Evolutionary conservation across 139 green algal genomes (phyloP), one percentile per base, ranked within the genome.

Genomic region (Coelastrella sp.): DNA sequence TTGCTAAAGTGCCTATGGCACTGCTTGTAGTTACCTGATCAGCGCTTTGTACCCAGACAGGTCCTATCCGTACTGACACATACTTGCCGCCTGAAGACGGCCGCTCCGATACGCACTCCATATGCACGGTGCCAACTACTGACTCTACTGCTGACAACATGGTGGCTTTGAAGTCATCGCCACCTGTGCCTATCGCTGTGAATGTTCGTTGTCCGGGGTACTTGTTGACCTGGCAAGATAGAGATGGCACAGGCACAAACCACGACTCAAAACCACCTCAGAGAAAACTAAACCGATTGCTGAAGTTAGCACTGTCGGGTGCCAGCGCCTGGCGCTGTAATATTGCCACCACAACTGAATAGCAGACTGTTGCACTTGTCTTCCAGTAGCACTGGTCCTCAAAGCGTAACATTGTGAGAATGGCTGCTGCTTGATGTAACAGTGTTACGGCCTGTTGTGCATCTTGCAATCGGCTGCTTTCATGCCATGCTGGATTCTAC

Each of bases 181-280:
- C 85, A 5, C 89, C 92, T 32, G 68, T 79, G 65, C 92, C 92
- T 54, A 94, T 94, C 20, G 92, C 92, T 56, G 71, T 91, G 85
- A 94, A 94, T 20, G 54, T 78, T 6, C 92, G 89, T 17, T 89
- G 66, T 4, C 86, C 68, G 3, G 92, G 92, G 86, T 94, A 94
- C 81, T 91, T 91, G 89, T 94, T 94, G 13, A 94, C 83, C 91
- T 93, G 87, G 61, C 61, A 71, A 13, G 61, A 71, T 0, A 71
- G 11, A 13, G 61, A 71, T 10, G 61, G 11, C 11, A 2, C 61
- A 71, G 10, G 11, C 61, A 71, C 8, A 19, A 71, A 71, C 11
- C 10, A 71, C 11, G 61, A 13, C 10, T 71, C 11, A 19, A 13
- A 71, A 71, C 32, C 32, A 47, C 32, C 32, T 47, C 32, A 47